Base-by-base conservation (phyloP, 306 rosid species). In the Amphicarpaea edgeworthii region DNA sequence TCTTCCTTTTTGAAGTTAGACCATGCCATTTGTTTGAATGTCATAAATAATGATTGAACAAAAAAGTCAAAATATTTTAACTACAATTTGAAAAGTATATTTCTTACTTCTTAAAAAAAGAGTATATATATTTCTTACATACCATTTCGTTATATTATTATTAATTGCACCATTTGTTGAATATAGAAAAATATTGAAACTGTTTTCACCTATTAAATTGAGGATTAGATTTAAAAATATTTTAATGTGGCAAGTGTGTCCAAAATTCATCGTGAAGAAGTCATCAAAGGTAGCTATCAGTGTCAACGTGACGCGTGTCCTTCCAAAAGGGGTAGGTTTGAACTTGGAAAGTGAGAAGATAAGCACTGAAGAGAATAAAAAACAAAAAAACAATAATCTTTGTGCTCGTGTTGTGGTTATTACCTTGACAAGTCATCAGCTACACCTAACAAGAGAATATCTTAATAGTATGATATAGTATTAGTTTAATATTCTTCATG, bases 241-340 rank as follows among this genome's bases (percentile, higher is more conserved):
- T 21, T 11, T 2, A 14, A 2, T 30, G 4, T 32, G 8, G 3
- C 17, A 40, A 3, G 23, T 20, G 23, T 20, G 15, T 20, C 6
- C 7, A 19, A 66, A 38, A 43, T 49, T 61, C 9, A 2, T 17
- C 2, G 7, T 7, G 83, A 66, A 12, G 50, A 1, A 9, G 68
- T 72, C 53, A 64, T 5, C 68, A 68, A 19, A 28, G 4, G 80
- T 81, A 17, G 81, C 76, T 7, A 63, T 81, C 81, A 62, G 1
- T 23, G 38, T 66, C 83, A 45, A 70, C 3, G 42, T 12, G 85
- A 90, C 93, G 84, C 89, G 96, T 93, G 94, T 87, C 81, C 62
- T 62, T 62, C 88, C 24, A 57, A 83, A 64, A 49, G 3, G 37
- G 72, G 80, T 53, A 10, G 69, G 70, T 72, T 68, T 37, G 83